Conservation (phyloP, 768 basidiomycete genomes). For the Mycena metata region DNA sequence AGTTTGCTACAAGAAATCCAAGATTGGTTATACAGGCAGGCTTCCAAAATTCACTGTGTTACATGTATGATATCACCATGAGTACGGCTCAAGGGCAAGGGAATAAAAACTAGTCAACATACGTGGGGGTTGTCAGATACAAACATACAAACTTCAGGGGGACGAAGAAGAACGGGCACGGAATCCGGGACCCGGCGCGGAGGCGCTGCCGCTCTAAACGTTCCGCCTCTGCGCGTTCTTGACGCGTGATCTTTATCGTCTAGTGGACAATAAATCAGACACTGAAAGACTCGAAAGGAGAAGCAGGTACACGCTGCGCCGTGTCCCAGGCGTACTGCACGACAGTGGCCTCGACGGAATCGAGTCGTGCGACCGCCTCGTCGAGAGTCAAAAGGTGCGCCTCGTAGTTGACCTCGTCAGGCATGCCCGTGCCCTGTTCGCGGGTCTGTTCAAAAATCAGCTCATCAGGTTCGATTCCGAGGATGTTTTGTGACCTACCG, state of each 20-base stretch:
- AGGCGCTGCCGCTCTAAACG: too few relatives aligned
- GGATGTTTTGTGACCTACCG: constrained; percentile 51
- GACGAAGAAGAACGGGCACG: too few relatives aligned
- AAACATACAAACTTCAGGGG: not conserved
- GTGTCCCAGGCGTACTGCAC: constrained; percentile 54
- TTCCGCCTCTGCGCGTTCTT: not conserved
- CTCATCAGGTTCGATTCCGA: not conserved
- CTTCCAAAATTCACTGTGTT: not conserved
- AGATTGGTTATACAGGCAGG: constrained; percentile 3
- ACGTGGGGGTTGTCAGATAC: not conserved
- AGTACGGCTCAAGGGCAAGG: not conserved
- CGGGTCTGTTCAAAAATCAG: constrained; percentile 57
- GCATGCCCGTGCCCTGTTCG: constrained; percentile 67
- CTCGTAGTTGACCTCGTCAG: constrained; percentile 65
- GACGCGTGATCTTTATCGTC: not conserved
- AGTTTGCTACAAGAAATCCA: constrained; percentile 21
- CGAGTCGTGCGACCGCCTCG: constrained; percentile 55
- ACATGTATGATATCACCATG: too few relatives aligned
- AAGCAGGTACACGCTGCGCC: not conserved
- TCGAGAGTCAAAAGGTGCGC: constrained; percentile 59
- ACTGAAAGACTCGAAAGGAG: too few relatives aligned
- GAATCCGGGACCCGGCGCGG: too few relatives aligned
- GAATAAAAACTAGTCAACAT: not conserved
- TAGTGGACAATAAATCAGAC: not conserved
- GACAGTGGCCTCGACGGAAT: constrained; percentile 48